These are phyloP conservation scores for Halophytophthora batemanensis DNA, from an alignment of 352 stramenopile genomes.

Conservation along the genomic window DNA sequence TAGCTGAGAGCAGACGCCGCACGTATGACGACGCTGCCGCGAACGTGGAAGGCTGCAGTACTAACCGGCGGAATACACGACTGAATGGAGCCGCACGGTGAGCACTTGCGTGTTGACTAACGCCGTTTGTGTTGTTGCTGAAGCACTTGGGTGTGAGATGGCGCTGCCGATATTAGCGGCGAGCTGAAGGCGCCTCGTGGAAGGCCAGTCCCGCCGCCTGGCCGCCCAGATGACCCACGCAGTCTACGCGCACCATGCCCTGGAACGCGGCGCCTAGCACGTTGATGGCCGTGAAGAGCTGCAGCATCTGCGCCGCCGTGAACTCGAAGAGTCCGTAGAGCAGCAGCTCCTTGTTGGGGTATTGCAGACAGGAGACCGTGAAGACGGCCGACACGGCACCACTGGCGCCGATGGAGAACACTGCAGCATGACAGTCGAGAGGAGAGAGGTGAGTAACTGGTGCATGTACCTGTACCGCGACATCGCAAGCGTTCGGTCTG, in stretches of 20 bases:
- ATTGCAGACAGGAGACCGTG: conserved; percentile 74
- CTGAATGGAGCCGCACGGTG: no score
- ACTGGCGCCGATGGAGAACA: conserved; percentile 80
- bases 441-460: neutral
- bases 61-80: no score
- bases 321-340: conserved; percentile 64
- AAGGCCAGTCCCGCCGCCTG: conserved; percentile 51
- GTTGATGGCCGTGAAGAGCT: conserved; percentile 64
- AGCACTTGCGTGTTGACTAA: no score
- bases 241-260: conserved; percentile 61
- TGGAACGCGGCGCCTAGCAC: conserved; percentile 58
- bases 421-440: conserved; percentile 21
- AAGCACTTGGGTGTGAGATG: conserved; percentile 5
- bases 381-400: conserved; percentile 79
- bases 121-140: conserved; percentile 5
- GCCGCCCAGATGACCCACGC: conserved; percentile 72
- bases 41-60: no score
- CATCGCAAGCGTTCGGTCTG: no score
- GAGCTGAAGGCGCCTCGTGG: conserved; percentile 32
- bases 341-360: conserved; percentile 61
- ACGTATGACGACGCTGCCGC: no score
- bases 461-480: neutral
- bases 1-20: no score
- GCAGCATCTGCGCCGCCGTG: conserved; percentile 57
- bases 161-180: conserved; percentile 8